phyloP scores from a whole-genome alignment of 305 asterid species.

The Stenogyne calaminthoides region DNA sequence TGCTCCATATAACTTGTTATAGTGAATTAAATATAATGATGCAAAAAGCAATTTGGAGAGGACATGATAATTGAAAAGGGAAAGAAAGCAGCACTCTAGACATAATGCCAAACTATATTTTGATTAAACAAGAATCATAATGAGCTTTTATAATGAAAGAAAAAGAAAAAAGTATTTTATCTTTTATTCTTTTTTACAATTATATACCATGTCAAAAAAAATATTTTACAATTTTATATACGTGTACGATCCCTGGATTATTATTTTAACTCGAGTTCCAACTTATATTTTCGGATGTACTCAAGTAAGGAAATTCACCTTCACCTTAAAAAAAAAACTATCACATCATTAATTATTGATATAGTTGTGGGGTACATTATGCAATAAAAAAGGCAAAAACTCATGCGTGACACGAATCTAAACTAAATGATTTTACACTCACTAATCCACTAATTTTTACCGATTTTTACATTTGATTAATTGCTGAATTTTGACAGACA shows the following conservation, averaged over 20 bases:
- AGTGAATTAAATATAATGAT: constrained; percentile 26
- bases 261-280: background rate
- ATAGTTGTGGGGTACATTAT: background rate
- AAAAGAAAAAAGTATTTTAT: background rate
- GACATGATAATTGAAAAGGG: constrained; percentile 31
- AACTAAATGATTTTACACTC: background rate
- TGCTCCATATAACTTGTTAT: constrained; percentile 13
- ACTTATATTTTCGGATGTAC: no score
- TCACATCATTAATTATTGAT: no score
- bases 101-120: constrained; percentile 31
- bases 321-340: no score
- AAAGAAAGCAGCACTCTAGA: constrained; percentile 17
- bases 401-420: background rate
- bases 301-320: no score
- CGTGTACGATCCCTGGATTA: background rate
- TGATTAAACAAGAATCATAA: constrained; percentile 24
- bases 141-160: constrained; percentile 17
- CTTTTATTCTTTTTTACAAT: background rate
- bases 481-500: background rate
- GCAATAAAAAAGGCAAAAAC: background rate
- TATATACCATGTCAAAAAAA: no score
- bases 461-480: background rate
- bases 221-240: no score
- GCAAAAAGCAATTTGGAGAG: constrained; percentile 25
- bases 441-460: background rate